These are phyloP conservation scores for Amaranthus tricolor DNA, from an alignment of 179 eudicot species.

Conservation along the genomic window DNA sequence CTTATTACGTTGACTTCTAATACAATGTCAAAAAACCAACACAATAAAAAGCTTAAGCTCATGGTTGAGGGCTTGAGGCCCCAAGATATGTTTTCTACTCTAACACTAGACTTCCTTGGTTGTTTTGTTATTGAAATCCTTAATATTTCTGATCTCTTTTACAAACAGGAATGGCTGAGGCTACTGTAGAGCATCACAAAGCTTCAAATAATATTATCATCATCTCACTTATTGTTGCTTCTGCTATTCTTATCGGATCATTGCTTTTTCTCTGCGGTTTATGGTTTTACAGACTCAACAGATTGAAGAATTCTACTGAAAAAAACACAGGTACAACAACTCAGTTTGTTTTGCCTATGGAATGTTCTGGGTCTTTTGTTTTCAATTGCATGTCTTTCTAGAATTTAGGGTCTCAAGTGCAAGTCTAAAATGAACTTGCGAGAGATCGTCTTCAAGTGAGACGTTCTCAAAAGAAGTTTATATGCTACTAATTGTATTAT, in stretches of 20 bases:
- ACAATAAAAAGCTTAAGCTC: not conserved
- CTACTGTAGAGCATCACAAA: slow-evolving; percentile 20
- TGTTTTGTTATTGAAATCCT: not conserved
- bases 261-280: slow-evolving; percentile 30
- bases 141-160: not conserved
- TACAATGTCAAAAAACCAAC: not conserved
- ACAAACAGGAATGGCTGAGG: slow-evolving; percentile 30
- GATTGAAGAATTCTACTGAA: slow-evolving; percentile 19
- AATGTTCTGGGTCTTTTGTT: too few species aligned
- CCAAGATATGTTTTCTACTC: not conserved
- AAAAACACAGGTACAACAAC: slow-evolving; percentile 21
- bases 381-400: too few species aligned
- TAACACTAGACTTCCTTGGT: not conserved
- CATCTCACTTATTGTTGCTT: slow-evolving; percentile 27
- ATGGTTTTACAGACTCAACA: slow-evolving; percentile 28
- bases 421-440: too few species aligned
- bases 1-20: too few species aligned
- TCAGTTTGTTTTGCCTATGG: not conserved
- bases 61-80: not conserved
- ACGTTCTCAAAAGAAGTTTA: too few species aligned
- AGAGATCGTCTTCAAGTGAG: too few species aligned
- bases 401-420: too few species aligned
- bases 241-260: slow-evolving; percentile 18
- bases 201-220: slow-evolving; percentile 23
- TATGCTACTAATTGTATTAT: too few species aligned